Conservation (phyloP, 192 early-diverging fungal species). For the Coemansia aciculifera region DNA sequence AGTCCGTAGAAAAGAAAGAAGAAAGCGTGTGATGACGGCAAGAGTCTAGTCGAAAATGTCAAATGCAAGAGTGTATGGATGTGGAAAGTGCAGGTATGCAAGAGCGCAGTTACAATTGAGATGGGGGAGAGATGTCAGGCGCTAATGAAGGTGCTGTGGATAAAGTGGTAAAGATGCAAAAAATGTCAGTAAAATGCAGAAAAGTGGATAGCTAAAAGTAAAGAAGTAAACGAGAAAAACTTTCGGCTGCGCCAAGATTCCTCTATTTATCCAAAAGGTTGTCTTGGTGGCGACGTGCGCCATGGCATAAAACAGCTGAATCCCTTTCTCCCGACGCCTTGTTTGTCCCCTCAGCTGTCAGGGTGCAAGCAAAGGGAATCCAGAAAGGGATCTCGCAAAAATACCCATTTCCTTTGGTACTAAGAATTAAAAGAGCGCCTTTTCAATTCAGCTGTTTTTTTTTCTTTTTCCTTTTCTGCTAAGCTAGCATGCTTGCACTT, state of each 20-base stretch:
- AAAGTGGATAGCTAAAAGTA: not conserved
- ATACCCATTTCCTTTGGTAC: not conserved
- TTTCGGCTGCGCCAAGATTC: not conserved
- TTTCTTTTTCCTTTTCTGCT: not conserved
- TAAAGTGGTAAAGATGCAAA: not conserved
- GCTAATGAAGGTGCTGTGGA: slow-evolving; percentile 4
- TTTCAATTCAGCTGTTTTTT: not conserved
- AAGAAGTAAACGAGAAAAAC: not conserved
- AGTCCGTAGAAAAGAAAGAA: not conserved
- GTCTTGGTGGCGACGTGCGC: not conserved
- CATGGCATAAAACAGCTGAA: not conserved
- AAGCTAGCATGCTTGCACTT: not conserved
- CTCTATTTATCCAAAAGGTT: slow-evolving; percentile 5
- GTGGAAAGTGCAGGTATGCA: not conserved
- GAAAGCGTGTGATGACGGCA: not conserved
- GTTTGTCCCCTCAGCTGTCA: not conserved
- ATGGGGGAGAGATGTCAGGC: not conserved
- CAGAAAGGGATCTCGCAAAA: not conserved
- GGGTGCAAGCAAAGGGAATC: not conserved
- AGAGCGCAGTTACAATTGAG: slow-evolving; percentile 6
- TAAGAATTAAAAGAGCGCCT: not conserved
- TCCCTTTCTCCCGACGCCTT: not conserved
- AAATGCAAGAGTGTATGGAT: slow-evolving; percentile 5
- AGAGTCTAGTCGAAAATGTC: not conserved
- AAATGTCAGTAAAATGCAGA: slow-evolving; percentile 8